Evolutionary conservation across 2,329 filamentous ascomycete genomes (phyloP).

Genomic region (Talaromyces piceae): DNA sequence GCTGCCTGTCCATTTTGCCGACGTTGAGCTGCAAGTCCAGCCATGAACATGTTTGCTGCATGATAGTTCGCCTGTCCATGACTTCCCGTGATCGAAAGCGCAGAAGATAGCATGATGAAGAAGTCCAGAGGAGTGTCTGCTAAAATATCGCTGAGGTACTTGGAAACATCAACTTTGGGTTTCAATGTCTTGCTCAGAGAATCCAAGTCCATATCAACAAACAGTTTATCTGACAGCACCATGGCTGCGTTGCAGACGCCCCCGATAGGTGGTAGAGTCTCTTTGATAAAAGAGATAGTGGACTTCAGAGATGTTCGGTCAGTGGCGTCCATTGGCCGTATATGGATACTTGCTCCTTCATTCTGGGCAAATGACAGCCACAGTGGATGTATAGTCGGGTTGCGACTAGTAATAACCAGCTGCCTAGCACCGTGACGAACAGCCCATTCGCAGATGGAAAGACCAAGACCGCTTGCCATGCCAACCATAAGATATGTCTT

Average conservation of each 20-base stretch:
- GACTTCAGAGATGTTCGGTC: constrained; percentile 24
- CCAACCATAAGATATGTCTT: constrained; percentile 48
- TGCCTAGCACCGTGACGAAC: constrained; percentile 44
- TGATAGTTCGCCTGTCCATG: background rate
- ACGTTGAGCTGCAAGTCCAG: background rate
- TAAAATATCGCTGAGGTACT: constrained; percentile 21
- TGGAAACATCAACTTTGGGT: constrained; percentile 3
- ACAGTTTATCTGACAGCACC: constrained; percentile 30
- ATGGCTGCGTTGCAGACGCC: constrained; percentile 42
- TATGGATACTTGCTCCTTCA: too few relatives aligned
- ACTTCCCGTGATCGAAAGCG: background rate
- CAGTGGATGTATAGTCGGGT: constrained; percentile 14
- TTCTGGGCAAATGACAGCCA: too few relatives aligned
- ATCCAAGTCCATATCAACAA: constrained; percentile 22
- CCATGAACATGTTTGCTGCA: background rate
- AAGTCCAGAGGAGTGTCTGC: background rate
- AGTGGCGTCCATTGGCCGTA: constrained; percentile 12
- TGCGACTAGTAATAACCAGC: constrained; percentile 47
- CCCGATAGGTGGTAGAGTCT: constrained; percentile 26
- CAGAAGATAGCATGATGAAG: background rate
- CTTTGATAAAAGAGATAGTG: constrained; percentile 25
- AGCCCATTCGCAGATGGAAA: constrained; percentile 46
- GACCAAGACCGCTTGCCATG: constrained; percentile 52
- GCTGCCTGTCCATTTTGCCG: background rate
- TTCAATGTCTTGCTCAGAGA: constrained; percentile 15